A percentile compares a stretch with the other conserved stretches of the same genome.
phyloP scores from a whole-genome alignment of 768 basidiomycete species.

The Rhodocollybia butyracea region DNA sequence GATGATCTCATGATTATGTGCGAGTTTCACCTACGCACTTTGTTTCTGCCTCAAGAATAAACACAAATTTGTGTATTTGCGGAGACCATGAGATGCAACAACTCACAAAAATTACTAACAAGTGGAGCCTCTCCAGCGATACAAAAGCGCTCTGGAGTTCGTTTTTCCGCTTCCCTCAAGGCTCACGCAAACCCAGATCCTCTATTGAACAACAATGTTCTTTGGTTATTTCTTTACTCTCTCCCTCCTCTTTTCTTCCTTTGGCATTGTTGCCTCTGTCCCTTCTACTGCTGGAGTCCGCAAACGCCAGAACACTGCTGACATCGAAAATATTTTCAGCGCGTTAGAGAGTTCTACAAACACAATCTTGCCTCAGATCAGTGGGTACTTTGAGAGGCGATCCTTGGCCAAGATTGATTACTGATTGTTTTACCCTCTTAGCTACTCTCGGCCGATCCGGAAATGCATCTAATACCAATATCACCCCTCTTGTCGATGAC shows the following conservation, averaged over 20 bases:
- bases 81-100: background rate
- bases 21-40: too few species aligned
- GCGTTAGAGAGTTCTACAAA: background rate
- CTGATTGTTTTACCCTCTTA: background rate
- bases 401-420: background rate
- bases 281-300: background rate
- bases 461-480: slow-evolving; percentile 15
- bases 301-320: slow-evolving; percentile 1
- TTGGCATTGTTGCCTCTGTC: slow-evolving; percentile 3
- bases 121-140: background rate
- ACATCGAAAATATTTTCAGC: slow-evolving; percentile 2
- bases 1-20: too few species aligned
- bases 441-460: slow-evolving; percentile 12
- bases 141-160: background rate
- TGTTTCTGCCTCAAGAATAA: too few species aligned
- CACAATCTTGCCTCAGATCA: slow-evolving; percentile 1
- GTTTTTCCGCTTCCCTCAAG: background rate
- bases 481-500: slow-evolving; percentile 19
- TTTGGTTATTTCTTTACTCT: slow-evolving; percentile 2
- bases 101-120: background rate
- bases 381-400: background rate
- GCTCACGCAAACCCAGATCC: background rate
- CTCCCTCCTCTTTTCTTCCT: background rate
- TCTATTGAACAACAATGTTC: background rate
- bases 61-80: background rate